phyloP scores from a whole-genome alignment of 2,329 filamentous ascomycete species.

The Boeremia lycopersici region DNA sequence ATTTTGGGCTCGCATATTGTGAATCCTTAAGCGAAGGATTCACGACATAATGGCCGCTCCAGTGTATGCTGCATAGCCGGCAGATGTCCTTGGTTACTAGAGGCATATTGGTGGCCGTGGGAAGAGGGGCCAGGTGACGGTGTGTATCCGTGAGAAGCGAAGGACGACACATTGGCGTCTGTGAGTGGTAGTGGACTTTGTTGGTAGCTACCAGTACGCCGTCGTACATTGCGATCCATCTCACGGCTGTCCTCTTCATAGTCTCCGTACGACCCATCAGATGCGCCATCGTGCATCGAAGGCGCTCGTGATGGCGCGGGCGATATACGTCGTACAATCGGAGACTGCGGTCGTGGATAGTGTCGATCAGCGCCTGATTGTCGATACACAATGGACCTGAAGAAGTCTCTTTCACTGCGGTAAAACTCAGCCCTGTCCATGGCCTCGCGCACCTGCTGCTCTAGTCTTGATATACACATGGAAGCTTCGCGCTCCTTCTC shows the following conservation, averaged over 20 bases:
- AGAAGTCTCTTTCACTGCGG: slow-evolving; percentile 71
- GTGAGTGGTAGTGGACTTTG: slow-evolving; percentile 30
- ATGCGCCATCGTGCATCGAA: slow-evolving; percentile 36
- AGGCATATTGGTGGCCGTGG: slow-evolving; percentile 3
- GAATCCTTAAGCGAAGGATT: slow-evolving; percentile 19
- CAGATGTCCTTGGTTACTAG: slow-evolving; percentile 20
- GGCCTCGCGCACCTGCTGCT: slow-evolving; percentile 71
- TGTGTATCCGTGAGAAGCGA: slow-evolving; percentile 26
- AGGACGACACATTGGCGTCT: slow-evolving; percentile 26
- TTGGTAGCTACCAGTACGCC: slow-evolving; percentile 46
- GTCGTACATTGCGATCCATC: slow-evolving; percentile 45
- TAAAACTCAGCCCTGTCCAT: slow-evolving; percentile 75
- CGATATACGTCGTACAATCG: slow-evolving; percentile 45
- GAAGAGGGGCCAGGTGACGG: background rate
- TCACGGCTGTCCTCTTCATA: slow-evolving; percentile 41
- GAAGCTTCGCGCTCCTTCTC: slow-evolving; percentile 78
- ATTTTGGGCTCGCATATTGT: background rate
- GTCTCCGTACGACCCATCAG: slow-evolving; percentile 39
- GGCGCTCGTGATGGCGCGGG: slow-evolving; percentile 35
- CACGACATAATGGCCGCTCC: slow-evolving; percentile 22
- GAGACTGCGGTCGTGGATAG: slow-evolving; percentile 53
- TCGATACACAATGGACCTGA: slow-evolving; percentile 62
- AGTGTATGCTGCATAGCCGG: slow-evolving; percentile 6
- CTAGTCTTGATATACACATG: slow-evolving; percentile 70
- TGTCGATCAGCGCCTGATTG: slow-evolving; percentile 59